A percentile compares a stretch with the other conserved stretches of the same genome.
phyloP scores from a whole-genome alignment of 139 green algal genomes.

The Eudorina sp. region DNA sequence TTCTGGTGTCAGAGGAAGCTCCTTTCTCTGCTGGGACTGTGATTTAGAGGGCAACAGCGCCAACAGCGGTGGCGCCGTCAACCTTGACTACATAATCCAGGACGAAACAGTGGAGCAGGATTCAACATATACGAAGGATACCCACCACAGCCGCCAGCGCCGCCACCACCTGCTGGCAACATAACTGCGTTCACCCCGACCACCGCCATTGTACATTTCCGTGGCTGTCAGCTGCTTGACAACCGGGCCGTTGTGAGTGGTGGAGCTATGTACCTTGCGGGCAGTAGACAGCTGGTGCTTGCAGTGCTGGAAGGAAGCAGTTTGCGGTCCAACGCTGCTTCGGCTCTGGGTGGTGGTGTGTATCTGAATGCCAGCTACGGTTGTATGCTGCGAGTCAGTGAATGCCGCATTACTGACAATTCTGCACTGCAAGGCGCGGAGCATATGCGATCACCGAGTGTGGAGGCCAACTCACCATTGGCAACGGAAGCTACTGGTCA shows the following conservation, averaged over 20 bases:
- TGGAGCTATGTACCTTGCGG: background rate
- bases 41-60: background rate
- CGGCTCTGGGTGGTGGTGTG: background rate
- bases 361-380: background rate
- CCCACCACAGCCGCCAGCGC: background rate
- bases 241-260: background rate
- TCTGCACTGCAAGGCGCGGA: background rate
- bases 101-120: too few species aligned
- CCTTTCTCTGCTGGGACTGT: background rate
- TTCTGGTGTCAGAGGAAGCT: background rate
- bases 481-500: background rate
- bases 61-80: background rate
- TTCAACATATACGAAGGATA: too few species aligned
- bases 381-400: background rate
- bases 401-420: background rate
- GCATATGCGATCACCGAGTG: background rate
- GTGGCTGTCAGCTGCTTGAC: background rate
- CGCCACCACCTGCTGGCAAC: background rate
- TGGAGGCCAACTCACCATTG: background rate
- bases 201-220: background rate
- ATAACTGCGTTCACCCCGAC: background rate
- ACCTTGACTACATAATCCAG: background rate
- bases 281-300: background rate
- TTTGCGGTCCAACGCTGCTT: background rate
- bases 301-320: background rate